Evolutionary conservation across 371 early-diverging fungal genomes (phyloP).

Genomic region (Mucor piriformis): DNA sequence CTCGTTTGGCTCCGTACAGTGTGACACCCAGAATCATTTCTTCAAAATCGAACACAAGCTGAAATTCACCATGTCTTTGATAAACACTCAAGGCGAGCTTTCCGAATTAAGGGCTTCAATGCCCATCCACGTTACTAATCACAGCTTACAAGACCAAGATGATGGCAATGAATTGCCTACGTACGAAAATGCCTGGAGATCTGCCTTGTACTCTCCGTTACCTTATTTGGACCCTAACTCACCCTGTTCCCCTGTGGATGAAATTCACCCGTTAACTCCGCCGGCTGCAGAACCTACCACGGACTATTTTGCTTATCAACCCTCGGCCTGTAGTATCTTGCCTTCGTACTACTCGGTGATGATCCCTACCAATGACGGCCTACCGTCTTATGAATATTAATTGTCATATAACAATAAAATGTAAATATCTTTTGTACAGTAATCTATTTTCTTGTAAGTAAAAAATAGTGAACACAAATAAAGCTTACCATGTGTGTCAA

Average conservation of each 20-base stretch:
- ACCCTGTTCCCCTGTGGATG: slow-evolving; percentile 23
- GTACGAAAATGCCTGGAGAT: slow-evolving; percentile 36
- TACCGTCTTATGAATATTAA: slow-evolving; percentile 22
- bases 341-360: slow-evolving; percentile 14
- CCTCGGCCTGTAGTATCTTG: neutral
- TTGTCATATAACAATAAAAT: slow-evolving; percentile 6
- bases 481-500: too few relatives aligned
- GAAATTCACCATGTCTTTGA: slow-evolving; percentile 38
- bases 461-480: too few relatives aligned
- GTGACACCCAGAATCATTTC: slow-evolving; percentile 30
- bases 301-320: slow-evolving; percentile 19
- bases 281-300: neutral
- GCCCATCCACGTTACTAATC: slow-evolving; percentile 28
- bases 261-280: slow-evolving; percentile 18
- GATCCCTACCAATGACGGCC: neutral
- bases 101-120: slow-evolving; percentile 40
- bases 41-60: slow-evolving; percentile 40
- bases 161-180: slow-evolving; percentile 29
- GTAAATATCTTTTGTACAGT: too few relatives aligned
- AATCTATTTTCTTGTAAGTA: too few relatives aligned
- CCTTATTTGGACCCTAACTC: slow-evolving; percentile 8
- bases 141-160: slow-evolving; percentile 5
- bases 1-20: slow-evolving; percentile 29
- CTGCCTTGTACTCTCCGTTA: slow-evolving; percentile 19
- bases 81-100: slow-evolving; percentile 25